Percentiles rank a stretch among this genome's conserved stretches.
Evolutionary conservation across 2,329 filamentous ascomycete genomes (phyloP).

Genomic region (Fusarium equiseti): DNA sequence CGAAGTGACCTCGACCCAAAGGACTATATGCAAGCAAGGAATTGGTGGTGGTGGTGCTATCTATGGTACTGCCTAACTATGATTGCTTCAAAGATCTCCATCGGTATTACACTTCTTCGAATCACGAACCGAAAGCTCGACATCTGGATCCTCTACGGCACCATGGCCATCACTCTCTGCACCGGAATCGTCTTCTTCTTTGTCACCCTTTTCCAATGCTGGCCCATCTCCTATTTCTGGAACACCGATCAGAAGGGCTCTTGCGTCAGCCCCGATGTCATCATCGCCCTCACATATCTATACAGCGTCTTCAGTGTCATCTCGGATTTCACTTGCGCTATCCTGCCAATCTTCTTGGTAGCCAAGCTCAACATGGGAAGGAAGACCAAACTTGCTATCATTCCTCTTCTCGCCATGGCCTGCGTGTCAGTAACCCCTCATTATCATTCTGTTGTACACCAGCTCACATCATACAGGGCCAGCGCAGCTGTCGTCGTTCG

Average conservation of each 20-base stretch:
- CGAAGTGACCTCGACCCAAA: conserved; percentile 46
- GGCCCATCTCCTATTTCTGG: conserved; percentile 58
- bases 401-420: conserved; percentile 67
- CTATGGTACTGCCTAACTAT: conserved; percentile 53
- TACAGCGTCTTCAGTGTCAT: conserved; percentile 64
- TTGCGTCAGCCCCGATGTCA: conserved; percentile 57
- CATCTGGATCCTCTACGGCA: conserved; percentile 52
- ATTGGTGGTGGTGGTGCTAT: conserved; percentile 56
- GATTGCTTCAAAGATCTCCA: conserved; percentile 57
- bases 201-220: conserved; percentile 57
- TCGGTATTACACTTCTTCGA: conserved; percentile 58
- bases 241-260: conserved; percentile 50
- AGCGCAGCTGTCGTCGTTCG: conserved; percentile 59
- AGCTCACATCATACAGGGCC: conserved; percentile 51
- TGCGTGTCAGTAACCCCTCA: conserved; percentile 56
- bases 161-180: conserved; percentile 53
- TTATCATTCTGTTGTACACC: neutral
- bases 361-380: conserved; percentile 66
- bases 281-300: conserved; percentile 65
- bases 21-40: conserved; percentile 50
- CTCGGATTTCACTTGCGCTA: conserved; percentile 64
- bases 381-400: conserved; percentile 64
- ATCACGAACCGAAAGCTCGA: conserved; percentile 53
- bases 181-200: conserved; percentile 58
- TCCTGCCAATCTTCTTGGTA: conserved; percentile 66